Base-by-base conservation (phyloP, 768 basidiomycete genomes). In the Tephrocybe sp. region DNA sequence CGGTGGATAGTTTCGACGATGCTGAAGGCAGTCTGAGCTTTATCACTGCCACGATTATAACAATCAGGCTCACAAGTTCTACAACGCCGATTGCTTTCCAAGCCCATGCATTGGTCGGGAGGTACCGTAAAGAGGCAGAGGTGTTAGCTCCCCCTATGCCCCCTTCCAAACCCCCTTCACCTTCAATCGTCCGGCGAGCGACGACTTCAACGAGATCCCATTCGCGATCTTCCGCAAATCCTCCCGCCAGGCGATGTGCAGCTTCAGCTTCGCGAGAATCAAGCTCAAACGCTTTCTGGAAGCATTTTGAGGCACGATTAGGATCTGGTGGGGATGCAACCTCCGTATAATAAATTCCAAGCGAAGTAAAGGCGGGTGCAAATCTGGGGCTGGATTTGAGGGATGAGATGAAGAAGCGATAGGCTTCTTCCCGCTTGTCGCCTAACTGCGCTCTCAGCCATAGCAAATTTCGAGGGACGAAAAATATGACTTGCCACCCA, bases 271-370 rank as follows among this genome's bases (percentile, higher is more conserved):
- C 91, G 13, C 88, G 78, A 2, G 93, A 79, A 68, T 98, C 95
- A 4, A 98, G 81, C 65, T 98, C 97, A 59, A 99, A 97, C 0
- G 95, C 97, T 61, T 95, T 97, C 60, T 98, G 94, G 67, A 95
- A 97, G 64, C 95, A 98, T 63, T 94, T 94, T 3, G 90, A 87
- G 0, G 95, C 89, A 30, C 94, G 83, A 5, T 80, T 79, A 19
- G 82, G 84, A 66, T 98, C 94, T 0, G 85, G 80, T 0, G 92
- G 91, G 10, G 72, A 68, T 3, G 78, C 70, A 49, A 71, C 74
- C 34, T 93, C 86, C 16, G 78, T 68, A 65, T 98, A 98, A 68
- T 94, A 94, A 40, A 91, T 72, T 6, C 97, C 97, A 2, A 99
- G 80, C 1, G 92, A 92, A 3, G 95, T 95, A 64, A 92, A 98